Evolutionary conservation across 2,329 filamentous ascomycete genomes (phyloP), one percentile per base, ranked within the genome.

Genomic region (Achaetomium macrosporum): DNA sequence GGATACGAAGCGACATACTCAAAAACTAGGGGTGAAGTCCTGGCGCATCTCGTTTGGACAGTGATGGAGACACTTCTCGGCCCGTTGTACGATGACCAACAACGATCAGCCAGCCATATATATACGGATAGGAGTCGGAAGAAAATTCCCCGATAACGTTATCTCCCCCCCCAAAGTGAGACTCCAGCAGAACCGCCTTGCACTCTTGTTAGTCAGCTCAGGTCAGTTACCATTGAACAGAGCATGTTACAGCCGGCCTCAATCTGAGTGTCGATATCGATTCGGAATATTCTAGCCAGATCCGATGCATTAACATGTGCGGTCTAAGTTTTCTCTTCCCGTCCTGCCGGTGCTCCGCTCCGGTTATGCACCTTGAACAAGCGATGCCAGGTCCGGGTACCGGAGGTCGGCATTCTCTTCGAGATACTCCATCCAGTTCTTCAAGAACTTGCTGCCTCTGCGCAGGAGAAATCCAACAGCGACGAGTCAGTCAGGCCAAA

Each of bases 391-490:
- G 65, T 93, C 87, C 3, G 92, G 90, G 70, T 96, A 97, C 65
- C 93, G 78, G 61, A 97, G 72, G 71, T 97, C 92, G 8, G 90
- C 87, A 63, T 95, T 76, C 58, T 96, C 89, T 69, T 97, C 92
- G 30, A 97, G 75, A 68, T 87, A 92, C 10, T 78, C 81, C 88
- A 96, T 96, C 93, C 92, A 97, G 57, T 78, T 78, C 69, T 89
- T 90, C 57, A 97, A 76, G 66, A 96, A 97, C 54, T 76, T 77
- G 69, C 88, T 90, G 20, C 91, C 91, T 70, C 89, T 95, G 63
- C 60, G 59, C 33, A 52, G 55, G 62, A 62, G 60, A 47, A 42
- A 39, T 7, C 16, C 12, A 39, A 61, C 55, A 49, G 25, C 25
- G 7, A 25, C 40, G 36, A 47, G 57, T 61, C 50, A 61, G 59